These are phyloP conservation scores for Pseudocercospora crystallina DNA, from an alignment of 2,329 filamentous ascomycete genomes.

Conservation along the genomic window DNA sequence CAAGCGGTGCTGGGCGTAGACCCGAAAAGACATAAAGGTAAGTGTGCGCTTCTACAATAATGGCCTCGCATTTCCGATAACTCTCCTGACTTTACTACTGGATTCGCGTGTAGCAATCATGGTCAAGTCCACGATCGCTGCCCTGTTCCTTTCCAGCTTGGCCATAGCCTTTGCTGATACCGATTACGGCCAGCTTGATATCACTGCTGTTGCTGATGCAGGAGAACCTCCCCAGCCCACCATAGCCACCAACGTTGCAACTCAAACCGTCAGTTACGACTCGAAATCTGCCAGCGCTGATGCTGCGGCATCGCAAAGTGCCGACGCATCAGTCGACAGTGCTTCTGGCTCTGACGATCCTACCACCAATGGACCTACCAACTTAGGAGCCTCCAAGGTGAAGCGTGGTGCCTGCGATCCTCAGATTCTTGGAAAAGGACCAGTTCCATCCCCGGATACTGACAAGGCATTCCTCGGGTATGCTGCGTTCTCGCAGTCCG, in stretches of 20 bases:
- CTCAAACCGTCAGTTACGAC: constrained; percentile 9
- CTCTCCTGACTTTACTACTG: too few species aligned
- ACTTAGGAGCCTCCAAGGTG: constrained; percentile 2
- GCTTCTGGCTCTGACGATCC: too few species aligned
- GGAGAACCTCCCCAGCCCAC: constrained; percentile 5
- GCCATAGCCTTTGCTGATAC: too few species aligned
- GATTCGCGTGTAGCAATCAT: too few species aligned
- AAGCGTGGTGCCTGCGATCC: constrained; percentile 13
- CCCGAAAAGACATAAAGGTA: too few species aligned
- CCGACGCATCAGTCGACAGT: too few species aligned
- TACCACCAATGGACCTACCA: not conserved
- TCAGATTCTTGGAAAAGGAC: constrained; percentile 6
- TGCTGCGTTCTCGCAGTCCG: constrained; percentile 17
- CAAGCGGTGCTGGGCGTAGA: too few species aligned
- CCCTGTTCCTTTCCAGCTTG: too few species aligned
- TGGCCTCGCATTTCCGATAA: too few species aligned
- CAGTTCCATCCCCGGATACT: constrained; percentile 10
- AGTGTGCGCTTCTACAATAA: too few species aligned
- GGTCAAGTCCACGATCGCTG: too few species aligned
- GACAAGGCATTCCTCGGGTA: constrained; percentile 13
- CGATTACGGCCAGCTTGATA: too few species aligned
- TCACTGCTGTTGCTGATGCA: constrained; percentile 13
- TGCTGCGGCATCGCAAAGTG: constrained; percentile 12
- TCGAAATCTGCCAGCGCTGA: not conserved
- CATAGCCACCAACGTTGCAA: constrained; percentile 10